Conservation (phyloP, 352 stramenopile genomes). For the Plasmopara viticola region DNA sequence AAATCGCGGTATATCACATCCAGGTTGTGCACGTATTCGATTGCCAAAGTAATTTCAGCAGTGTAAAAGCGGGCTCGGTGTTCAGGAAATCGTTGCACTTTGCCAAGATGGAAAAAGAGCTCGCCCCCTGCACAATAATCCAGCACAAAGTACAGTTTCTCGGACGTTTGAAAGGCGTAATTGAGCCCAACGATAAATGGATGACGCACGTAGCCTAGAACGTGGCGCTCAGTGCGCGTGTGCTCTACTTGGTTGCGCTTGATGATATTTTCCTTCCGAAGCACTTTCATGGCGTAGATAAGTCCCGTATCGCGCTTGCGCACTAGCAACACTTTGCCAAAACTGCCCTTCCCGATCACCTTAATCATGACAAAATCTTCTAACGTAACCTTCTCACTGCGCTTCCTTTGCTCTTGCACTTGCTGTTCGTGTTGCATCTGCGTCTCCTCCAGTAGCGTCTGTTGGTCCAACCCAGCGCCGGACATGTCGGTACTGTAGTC, state of each 20-base stretch:
- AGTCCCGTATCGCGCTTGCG: constrained; percentile 88
- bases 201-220: constrained; percentile 95
- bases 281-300: constrained; percentile 99
- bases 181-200: constrained; percentile 96
- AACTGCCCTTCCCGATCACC: constrained; percentile 94
- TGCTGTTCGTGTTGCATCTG: constrained; percentile 41
- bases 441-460: constrained; percentile 44
- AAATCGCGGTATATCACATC: constrained; percentile 96
- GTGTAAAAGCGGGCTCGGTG: constrained; percentile 94
- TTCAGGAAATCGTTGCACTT: constrained; percentile 93
- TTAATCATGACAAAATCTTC: constrained; percentile 96
- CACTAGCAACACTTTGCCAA: constrained; percentile 96
- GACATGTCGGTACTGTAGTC: constrained; percentile 60
- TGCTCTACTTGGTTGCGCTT: constrained; percentile 99
- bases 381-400: constrained; percentile 78
- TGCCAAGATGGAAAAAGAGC: constrained; percentile 90
- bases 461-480: constrained; percentile 29
- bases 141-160: constrained; percentile 98
- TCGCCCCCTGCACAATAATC: constrained; percentile 97
- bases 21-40: constrained; percentile 92
- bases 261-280: constrained; percentile 98
- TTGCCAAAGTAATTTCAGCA: constrained; percentile 95
- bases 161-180: constrained; percentile 94
- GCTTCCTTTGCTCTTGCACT: constrained; percentile 29
- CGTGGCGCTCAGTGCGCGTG: constrained; percentile 96